A percentile compares a stretch with the other conserved stretches of the same genome.
Conservation (phyloP, 306 rosid species). For the Quercus aquifolioides region DNA sequence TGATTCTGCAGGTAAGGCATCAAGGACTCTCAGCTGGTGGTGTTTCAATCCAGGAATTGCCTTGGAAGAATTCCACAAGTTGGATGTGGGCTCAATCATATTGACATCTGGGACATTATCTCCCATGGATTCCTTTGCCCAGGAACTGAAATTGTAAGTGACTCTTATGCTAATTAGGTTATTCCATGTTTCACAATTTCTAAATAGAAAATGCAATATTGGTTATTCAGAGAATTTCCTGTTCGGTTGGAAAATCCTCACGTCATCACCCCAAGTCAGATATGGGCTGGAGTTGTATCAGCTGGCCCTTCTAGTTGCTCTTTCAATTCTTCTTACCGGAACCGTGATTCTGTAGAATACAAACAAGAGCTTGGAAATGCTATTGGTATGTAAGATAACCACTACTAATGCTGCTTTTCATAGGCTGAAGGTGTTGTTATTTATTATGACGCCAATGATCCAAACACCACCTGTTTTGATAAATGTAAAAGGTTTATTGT, state of each 20-base stretch:
- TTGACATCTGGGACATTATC: constrained; percentile 94
- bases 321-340: constrained; percentile 87
- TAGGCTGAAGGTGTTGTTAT: constrained; percentile 10
- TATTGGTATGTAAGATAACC: constrained; percentile 54
- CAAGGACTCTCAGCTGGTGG: constrained; percentile 98
- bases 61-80: constrained; percentile 65
- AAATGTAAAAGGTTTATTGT: constrained; percentile 15
- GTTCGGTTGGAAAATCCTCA: constrained; percentile 90
- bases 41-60: constrained; percentile 98
- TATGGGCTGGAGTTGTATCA: constrained; percentile 97
- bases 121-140: constrained; percentile 90
- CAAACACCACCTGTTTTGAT: constrained; percentile 5
- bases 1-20: constrained; percentile 58
- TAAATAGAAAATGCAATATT: constrained; percentile 23
- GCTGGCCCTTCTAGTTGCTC: constrained; percentile 80
- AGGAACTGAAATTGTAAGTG: constrained; percentile 76
- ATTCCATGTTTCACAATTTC: constrained; percentile 18
- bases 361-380: constrained; percentile 95
- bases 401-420: constrained; percentile 6
- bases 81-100: constrained; percentile 78
- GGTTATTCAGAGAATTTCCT: constrained; percentile 74
- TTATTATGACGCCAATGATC: constrained; percentile 13
- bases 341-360: constrained; percentile 74
- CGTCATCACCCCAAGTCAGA: constrained; percentile 83
- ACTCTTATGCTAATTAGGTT: constrained; percentile 12